A percentile compares a stretch with the other conserved stretches of the same genome.
These are phyloP conservation scores for Backusella australiensis DNA, from an alignment of 192 early-diverging fungal species.

Conservation along the genomic window DNA sequence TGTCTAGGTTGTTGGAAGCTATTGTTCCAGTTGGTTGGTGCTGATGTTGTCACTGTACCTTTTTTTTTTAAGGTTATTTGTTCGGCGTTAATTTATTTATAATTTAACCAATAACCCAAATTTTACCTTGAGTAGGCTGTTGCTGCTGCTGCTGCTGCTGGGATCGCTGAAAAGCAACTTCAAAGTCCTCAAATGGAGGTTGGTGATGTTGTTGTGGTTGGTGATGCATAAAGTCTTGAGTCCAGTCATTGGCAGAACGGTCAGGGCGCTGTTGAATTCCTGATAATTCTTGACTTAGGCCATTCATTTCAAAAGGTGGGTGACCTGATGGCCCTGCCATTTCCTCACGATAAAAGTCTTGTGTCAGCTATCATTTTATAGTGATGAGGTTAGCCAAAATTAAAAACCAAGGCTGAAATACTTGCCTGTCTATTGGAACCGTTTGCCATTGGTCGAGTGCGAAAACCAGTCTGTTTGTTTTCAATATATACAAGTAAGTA, in stretches of 20 bases:
- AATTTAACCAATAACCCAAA: neutral
- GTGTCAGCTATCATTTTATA: slow-evolving; percentile 40
- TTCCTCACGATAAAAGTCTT: slow-evolving; percentile 53
- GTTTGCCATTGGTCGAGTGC: neutral
- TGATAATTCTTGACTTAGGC: slow-evolving; percentile 67
- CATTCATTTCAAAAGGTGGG: slow-evolving; percentile 63
- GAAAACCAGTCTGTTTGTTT: slow-evolving; percentile 6
- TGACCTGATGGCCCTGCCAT: slow-evolving; percentile 21
- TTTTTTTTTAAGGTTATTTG: neutral
- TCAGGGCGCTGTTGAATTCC: slow-evolving; percentile 26
- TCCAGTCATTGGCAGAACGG: slow-evolving; percentile 55
- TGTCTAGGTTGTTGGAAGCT: slow-evolving; percentile 19
- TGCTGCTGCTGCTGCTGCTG: neutral
- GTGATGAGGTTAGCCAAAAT: neutral
- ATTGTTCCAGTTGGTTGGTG: neutral
- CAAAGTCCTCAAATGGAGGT: slow-evolving; percentile 48
- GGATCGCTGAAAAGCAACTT: slow-evolving; percentile 33
- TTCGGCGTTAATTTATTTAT: neutral
- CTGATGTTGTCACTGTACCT: neutral
- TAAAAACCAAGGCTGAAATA: neutral
- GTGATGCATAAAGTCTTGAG: slow-evolving; percentile 63
- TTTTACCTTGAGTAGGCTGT: neutral
- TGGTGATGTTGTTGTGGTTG: slow-evolving; percentile 18
- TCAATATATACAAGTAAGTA: neutral
- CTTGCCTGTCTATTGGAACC: slow-evolving; percentile 22